Base-by-base conservation (phyloP, 768 basidiomycete genomes). In the Panellus pusillus region DNA sequence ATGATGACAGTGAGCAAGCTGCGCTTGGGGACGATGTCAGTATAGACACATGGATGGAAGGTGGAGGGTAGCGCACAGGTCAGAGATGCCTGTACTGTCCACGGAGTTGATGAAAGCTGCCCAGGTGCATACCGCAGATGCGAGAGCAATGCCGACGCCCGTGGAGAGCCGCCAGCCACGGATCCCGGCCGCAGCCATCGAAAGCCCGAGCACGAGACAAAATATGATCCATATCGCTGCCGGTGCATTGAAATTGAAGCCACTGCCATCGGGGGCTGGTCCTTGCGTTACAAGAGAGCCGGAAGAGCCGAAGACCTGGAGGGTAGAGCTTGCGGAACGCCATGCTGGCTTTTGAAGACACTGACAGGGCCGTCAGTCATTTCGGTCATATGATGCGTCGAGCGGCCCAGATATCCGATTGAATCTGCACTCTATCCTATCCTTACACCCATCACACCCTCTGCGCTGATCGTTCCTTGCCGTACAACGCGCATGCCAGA, bases 391-490 rank as follows among this genome's bases (percentile, higher is more conserved):
- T n/a, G n/a, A n/a, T n/a, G n/a, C n/a, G n/a, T n/a, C n/a, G n/a
- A n/a, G n/a, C n/a, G n/a, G n/a, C n/a, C n/a, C n/a, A n/a, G n/a
- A n/a, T n/a, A n/a, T n/a, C n/a, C n/a, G n/a, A n/a, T n/a, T n/a
- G n/a, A n/a, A n/a, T n/a, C n/a, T n/a, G n/a, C n/a, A n/a, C n/a
- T n/a, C n/a, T n/a, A n/a, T n/a, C n/a, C n/a, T n/a, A n/a, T n/a
- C n/a, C n/a, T n/a, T n/a, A n/a, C n/a, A n/a, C n/a, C 86, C 87
- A 94, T 95, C 58, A 98, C 89, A 31, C 87, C 81, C 1, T 93
- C 93, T 0, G 89, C 73, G 4, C 72, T 72, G 48, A 83, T 77
- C 57, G 77, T 82, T 13, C 88, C 89, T 12, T 86, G 77, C n/a
- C 83, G 72, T 15, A 99, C 93, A 45, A 97, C 79, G 65, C 89